A percentile compares a stretch with the other conserved stretches of the same genome.
phyloP scores from a whole-genome alignment of 768 basidiomycete species.

The Coprinellus micaceus region DNA sequence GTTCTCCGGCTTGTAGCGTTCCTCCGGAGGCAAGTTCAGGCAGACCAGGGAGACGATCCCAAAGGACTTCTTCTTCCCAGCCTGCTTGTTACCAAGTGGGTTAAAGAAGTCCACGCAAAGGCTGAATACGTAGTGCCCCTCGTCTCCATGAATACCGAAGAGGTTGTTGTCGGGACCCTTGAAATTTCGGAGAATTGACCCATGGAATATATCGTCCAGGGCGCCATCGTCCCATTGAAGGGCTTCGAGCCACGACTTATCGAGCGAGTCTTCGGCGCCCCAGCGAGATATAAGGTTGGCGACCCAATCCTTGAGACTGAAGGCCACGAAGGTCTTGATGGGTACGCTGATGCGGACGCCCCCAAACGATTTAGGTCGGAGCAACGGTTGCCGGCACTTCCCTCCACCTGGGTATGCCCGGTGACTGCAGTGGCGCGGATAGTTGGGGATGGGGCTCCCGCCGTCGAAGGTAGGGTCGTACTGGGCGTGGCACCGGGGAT shows the following conservation, averaged over 20 bases:
- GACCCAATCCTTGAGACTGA: slow-evolving; percentile 24
- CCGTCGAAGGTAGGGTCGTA: slow-evolving; percentile 12
- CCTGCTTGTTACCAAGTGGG: slow-evolving; percentile 28
- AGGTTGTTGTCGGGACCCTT: slow-evolving; percentile 21
- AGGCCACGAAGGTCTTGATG: slow-evolving; percentile 18
- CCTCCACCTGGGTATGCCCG: slow-evolving; percentile 3
- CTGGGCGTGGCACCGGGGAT: slow-evolving; percentile 12
- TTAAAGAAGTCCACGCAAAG: slow-evolving; percentile 35
- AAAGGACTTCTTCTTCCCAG: slow-evolving; percentile 21
- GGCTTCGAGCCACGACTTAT: slow-evolving; percentile 13
- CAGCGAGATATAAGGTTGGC: slow-evolving; percentile 20
- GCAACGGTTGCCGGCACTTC: slow-evolving; percentile 10
- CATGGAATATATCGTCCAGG: slow-evolving; percentile 26
- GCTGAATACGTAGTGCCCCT: slow-evolving; percentile 25
- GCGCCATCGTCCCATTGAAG: background rate
- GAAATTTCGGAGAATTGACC: slow-evolving; percentile 22
- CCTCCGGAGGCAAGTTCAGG: slow-evolving; percentile 32
- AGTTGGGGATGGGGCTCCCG: slow-evolving; percentile 7
- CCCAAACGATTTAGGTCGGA: background rate
- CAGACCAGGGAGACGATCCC: slow-evolving; percentile 30
- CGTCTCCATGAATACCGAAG: slow-evolving; percentile 13
- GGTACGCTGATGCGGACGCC: slow-evolving; percentile 8
- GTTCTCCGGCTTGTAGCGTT: slow-evolving; percentile 32
- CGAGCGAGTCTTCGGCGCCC: slow-evolving; percentile 25
- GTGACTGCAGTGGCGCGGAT: slow-evolving; percentile 12